These are phyloP conservation scores for Daldinia concentrica DNA, from an alignment of 495 filamentous ascomycete species.

Conservation along the genomic window DNA sequence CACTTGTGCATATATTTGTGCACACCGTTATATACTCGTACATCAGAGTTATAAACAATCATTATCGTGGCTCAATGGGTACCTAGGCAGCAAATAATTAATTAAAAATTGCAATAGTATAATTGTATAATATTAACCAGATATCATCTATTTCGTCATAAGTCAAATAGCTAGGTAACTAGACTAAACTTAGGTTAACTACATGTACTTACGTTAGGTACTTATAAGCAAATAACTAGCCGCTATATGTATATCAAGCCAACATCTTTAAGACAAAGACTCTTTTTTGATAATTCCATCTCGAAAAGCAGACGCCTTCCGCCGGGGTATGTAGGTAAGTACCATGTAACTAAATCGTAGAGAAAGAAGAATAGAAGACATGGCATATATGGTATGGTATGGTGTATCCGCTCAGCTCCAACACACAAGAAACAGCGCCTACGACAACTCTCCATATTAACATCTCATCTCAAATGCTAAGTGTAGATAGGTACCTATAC, in stretches of 20 bases:
- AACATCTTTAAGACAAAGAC: constrained; percentile 1
- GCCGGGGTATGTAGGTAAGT: constrained; percentile 9
- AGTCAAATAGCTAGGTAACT: neutral
- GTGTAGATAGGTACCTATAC: neutral
- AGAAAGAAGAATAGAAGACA: constrained; percentile 1
- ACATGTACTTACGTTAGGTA: too few species aligned
- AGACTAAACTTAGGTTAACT: neutral
- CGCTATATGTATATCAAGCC: neutral
- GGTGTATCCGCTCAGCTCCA: constrained; percentile 13
- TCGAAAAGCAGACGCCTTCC: neutral
- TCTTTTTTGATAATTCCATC: neutral
- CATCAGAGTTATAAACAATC: too few species aligned
- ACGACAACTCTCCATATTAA: neutral
- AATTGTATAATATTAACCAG: neutral
- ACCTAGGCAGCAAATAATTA: neutral
- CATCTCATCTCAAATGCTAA: neutral
- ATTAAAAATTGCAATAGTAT: neutral
- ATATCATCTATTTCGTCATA: neutral
- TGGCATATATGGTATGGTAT: constrained; percentile 1
- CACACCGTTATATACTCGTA: neutral
- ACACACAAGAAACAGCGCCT: neutral
- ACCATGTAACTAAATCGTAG: neutral
- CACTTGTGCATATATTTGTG: neutral
- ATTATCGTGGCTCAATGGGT: too few species aligned
- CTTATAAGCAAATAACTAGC: neutral